A percentile compares a stretch with the other conserved stretches of the same genome.
Evolutionary conservation across 306 rosid genomes (phyloP).

Genomic region (Pterocarpus macrocarpus): DNA sequence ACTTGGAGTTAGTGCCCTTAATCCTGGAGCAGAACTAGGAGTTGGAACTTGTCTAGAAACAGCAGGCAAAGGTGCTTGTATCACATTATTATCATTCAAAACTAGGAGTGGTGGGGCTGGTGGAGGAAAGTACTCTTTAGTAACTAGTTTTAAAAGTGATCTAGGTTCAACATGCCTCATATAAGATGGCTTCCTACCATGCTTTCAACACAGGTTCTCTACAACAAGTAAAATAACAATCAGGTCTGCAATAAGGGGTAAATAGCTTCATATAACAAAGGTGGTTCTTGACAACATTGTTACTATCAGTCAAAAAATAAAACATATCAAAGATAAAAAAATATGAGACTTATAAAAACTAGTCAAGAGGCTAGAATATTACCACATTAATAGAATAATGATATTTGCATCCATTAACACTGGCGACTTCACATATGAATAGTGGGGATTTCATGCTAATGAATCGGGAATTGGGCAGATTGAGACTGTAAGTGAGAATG

Average conservation of each 20-base stretch:
- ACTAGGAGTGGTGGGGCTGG: constrained; percentile 70
- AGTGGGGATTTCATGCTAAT: no score
- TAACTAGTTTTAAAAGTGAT: constrained; percentile 56
- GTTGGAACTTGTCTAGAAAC: constrained; percentile 20
- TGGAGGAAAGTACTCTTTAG: constrained; percentile 53
- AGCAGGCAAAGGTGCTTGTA: constrained; percentile 76
- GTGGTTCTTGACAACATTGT: neutral
- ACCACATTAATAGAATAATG: no score
- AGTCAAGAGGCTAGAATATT: no score
- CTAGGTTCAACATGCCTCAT: constrained; percentile 71
- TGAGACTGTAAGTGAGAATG: no score
- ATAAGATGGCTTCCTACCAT: constrained; percentile 55
- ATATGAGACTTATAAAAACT: no score
- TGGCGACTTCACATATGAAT: no score
- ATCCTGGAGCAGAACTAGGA: neutral
- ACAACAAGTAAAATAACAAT: constrained; percentile 50
- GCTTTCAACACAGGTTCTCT: constrained; percentile 70
- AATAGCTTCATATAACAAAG: neutral
- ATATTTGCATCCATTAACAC: no score
- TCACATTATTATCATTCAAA: constrained; percentile 57
- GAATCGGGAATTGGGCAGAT: no score
- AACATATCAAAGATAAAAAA: neutral
- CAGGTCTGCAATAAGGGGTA: constrained; percentile 32
- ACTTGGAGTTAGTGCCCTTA: constrained; percentile 36
- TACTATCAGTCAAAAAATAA: neutral